Evolutionary conservation across 768 basidiomycete genomes (phyloP), one percentile per base, ranked within the genome.

Genomic region (Phylloporus sp.): DNA sequence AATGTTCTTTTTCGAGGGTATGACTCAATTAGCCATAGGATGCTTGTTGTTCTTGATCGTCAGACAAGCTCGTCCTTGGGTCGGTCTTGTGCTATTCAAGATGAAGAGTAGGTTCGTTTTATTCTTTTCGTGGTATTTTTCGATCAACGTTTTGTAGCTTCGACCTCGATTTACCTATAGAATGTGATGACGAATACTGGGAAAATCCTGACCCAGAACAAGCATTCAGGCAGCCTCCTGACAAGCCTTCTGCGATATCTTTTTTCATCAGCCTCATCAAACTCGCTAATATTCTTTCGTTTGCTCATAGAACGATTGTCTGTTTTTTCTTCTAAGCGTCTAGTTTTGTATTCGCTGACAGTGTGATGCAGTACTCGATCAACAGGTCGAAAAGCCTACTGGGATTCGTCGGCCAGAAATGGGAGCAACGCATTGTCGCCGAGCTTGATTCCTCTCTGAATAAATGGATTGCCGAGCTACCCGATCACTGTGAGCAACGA

Each of bases 391-490:
- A 79, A 59, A 69, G 81, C 9, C 65, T 81, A 5, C 68, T 80
- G 22, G 78, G 78, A 34, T 75, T 76, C 41, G 71, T 71, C 18
- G 73, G 82, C 50, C 70, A 53, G 55, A 67, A 82, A 49, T 88
- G 82, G 68, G 83, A 86, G 47, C 77, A 85, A 48, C 77, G 79
- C 35, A 76, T 83, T 20, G 81, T 91, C 5, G 78, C 80, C 8
- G 85, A 88, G 49, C 73, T 91, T 5, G 89, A 91, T 69, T 83
- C 85, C 4, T 80, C 81, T 3, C 70, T 91, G 61, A 89, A 91
- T 57, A 76, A 79, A n/a, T 91, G 89, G 89, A 76, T 86, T 43
- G 83, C 86, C 49, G 73, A 78, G 3, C 73, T 91, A 3, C 89
- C 89, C 2, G 64, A 69, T 61, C 69, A 72, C 38, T 39, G 70